Conservation (phyloP, 306 rosid genomes). For the Myrica gale region DNA sequence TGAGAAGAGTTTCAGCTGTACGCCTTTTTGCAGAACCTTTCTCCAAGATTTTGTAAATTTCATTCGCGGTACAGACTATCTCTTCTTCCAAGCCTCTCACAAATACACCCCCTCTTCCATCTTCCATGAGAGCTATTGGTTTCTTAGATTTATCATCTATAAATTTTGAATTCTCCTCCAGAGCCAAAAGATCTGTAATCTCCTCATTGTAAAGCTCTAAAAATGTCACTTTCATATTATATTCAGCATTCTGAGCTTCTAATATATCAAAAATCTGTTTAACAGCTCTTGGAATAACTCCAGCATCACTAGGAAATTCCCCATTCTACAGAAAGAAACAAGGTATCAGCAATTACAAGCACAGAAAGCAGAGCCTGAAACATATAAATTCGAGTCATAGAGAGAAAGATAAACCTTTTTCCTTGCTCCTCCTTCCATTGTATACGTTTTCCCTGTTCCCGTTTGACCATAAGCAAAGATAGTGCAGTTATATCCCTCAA, state of each 20-base stretch:
- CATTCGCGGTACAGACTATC: conserved; percentile 96
- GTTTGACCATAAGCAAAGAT: conserved; percentile 99
- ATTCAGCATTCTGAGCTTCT: conserved; percentile 95
- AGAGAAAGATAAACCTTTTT: conserved; percentile 61
- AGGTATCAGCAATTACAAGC: conserved; percentile 15
- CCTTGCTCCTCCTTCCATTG: conserved; percentile 99
- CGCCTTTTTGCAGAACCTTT: conserved; percentile 98
- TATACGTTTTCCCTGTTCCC: conserved; percentile 96
- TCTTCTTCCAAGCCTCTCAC: conserved; percentile 99
- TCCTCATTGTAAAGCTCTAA: conserved; percentile 98
- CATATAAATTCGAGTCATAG: background rate
- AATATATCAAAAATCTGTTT: conserved; percentile 90
- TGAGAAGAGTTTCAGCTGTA: conserved; percentile 98
- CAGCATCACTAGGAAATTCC: conserved; percentile 96
- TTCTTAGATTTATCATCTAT: conserved; percentile 88
- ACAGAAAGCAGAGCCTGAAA: conserved; percentile 7
- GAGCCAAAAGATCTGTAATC: conserved; percentile 90
- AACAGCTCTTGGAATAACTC: conserved; percentile 98
- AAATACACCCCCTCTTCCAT: conserved; percentile 97
- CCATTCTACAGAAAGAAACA: conserved; percentile 64
- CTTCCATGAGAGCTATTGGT: conserved; percentile 99
- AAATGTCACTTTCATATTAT: conserved; percentile 96
- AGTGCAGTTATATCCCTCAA: conserved; percentile 97
- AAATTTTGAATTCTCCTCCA: conserved; percentile 78
- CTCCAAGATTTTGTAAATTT: conserved; percentile 96